A percentile compares a stretch with the other conserved stretches of the same genome.
These are phyloP conservation scores for Phalaenopsis equestris DNA, from an alignment of 106 monocot species.

Conservation along the genomic window DNA sequence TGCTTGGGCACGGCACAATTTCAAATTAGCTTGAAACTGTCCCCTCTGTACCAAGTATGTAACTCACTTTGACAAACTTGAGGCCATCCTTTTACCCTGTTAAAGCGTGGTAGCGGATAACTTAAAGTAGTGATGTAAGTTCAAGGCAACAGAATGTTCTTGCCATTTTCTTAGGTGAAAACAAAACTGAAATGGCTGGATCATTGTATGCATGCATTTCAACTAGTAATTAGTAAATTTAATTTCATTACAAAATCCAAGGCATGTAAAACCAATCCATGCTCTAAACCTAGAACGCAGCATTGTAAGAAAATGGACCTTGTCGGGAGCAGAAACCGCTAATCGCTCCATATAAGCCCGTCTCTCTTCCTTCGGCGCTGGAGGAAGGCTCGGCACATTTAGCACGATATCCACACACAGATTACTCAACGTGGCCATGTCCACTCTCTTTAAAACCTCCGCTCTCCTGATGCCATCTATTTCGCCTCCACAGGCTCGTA, in stretches of 20 bases:
- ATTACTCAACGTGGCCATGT: constrained; percentile 84
- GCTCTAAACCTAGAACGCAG: neutral
- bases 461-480: neutral
- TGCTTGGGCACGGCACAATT: too few species aligned
- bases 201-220: too few species aligned
- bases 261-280: neutral
- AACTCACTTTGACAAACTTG: too few species aligned
- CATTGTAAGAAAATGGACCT: constrained; percentile 35
- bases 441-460: constrained; percentile 24
- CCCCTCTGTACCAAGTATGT: too few species aligned
- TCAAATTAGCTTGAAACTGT: too few species aligned
- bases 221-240: too few species aligned
- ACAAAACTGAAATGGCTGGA: too few species aligned
- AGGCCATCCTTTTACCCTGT: too few species aligned
- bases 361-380: constrained; percentile 36
- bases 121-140: too few species aligned
- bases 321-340: constrained; percentile 69
- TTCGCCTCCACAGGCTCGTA: neutral
- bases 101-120: too few species aligned
- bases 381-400: constrained; percentile 65
- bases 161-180: too few species aligned
- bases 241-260: neutral
- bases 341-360: constrained; percentile 64
- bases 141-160: too few species aligned
- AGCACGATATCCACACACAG: constrained; percentile 88